Percentiles rank a stretch among this genome's conserved stretches.
Conservation (phyloP, 2,329 filamentous ascomycete species). For the Colletotrichum sp. region DNA sequence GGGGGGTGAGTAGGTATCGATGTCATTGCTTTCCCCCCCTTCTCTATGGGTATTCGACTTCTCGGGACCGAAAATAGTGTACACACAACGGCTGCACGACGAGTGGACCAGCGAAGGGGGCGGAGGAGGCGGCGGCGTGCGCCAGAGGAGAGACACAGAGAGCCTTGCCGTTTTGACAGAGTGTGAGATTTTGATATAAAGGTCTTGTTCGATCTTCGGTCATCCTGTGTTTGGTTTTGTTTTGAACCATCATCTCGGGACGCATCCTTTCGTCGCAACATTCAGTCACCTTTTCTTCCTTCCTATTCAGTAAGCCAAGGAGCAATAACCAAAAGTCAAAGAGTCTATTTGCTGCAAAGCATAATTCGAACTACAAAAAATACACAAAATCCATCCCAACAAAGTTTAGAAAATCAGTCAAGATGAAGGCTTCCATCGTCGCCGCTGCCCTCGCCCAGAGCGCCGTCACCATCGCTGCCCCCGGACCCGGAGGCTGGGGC, state of each 20-base stretch:
- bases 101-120: background rate
- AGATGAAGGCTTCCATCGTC: constrained; percentile 18
- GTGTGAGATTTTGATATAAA: constrained; percentile 2
- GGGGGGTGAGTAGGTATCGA: background rate
- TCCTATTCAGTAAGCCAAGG: background rate
- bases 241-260: constrained; percentile 5
- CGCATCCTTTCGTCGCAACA: constrained; percentile 13
- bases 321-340: background rate
- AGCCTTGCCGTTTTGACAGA: background rate
- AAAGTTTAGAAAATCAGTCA: background rate
- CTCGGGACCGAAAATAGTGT: constrained; percentile 15
- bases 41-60: background rate
- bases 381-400: background rate
- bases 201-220: background rate
- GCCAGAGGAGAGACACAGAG: background rate
- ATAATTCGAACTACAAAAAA: background rate
- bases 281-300: background rate
- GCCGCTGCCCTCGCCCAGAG: constrained; percentile 15
- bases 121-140: background rate
- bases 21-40: constrained; percentile 10
- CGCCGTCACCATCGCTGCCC: constrained; percentile 5
- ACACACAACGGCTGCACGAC: background rate
- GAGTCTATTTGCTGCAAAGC: background rate
- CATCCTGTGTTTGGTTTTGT: background rate
- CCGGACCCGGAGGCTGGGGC: constrained; percentile 1